These are phyloP conservation scores for Eucalyptus pauciflora DNA, from an alignment of 345 rosid genomes.

Conservation along the genomic window DNA sequence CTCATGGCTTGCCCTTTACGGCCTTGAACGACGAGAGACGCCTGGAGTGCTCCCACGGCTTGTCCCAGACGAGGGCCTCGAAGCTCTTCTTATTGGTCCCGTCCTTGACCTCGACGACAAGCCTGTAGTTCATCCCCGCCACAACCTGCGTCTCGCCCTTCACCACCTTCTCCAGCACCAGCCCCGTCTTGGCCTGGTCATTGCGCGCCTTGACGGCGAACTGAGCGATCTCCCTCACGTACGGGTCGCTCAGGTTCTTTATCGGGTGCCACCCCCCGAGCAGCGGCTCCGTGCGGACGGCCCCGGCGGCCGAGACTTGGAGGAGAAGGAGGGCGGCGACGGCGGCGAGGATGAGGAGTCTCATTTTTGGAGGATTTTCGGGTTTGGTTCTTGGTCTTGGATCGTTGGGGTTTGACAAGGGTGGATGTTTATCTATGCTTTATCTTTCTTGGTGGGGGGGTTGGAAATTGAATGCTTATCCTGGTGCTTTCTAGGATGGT, in stretches of 20 bases:
- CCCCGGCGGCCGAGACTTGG: not conserved
- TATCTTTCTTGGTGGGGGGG: not conserved
- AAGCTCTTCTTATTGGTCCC: not conserved
- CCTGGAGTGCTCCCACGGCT: constrained; percentile 12
- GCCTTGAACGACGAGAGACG: not conserved
- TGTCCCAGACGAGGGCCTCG: constrained; percentile 48
- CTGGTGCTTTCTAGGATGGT: not conserved
- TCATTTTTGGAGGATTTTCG: not conserved
- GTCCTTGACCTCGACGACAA: constrained; percentile 10
- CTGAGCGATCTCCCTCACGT: constrained; percentile 32
- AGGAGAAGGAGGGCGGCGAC: not conserved
- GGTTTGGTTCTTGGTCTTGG: not conserved
- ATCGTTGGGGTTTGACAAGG: not conserved
- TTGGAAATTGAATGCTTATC: not conserved
- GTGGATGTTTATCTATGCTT: not conserved
- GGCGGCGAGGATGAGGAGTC: not conserved
- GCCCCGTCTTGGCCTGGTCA: not conserved
- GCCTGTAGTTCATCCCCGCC: constrained; percentile 36
- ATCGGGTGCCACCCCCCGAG: constrained; percentile 49
- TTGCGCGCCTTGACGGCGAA: constrained; percentile 37
- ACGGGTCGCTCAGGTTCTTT: constrained; percentile 16
- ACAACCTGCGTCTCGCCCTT: constrained; percentile 47
- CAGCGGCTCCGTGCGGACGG: not conserved
- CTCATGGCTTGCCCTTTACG: not conserved
- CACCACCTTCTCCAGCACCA: constrained; percentile 17